Conservation (phyloP, 202 grass and related monocot species). For the Elaeis oleifera region DNA sequence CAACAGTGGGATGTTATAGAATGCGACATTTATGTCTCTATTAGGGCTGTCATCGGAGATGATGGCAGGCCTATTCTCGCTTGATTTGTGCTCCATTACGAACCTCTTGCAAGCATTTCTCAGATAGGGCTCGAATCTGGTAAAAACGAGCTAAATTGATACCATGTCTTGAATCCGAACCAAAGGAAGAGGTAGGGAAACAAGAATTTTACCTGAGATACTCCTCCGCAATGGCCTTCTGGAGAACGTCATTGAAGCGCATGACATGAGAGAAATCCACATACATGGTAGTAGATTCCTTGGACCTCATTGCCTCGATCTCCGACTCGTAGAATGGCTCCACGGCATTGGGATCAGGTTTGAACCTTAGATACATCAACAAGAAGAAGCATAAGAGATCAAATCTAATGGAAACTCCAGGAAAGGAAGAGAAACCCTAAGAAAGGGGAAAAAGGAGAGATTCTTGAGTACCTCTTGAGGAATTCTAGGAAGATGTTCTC, state of each 20-base stretch:
- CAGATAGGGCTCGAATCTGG: constrained; percentile 74
- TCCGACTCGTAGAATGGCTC: constrained; percentile 78
- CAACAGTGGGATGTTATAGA: constrained; percentile 77
- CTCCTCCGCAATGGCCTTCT: constrained; percentile 90
- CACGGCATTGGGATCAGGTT: constrained; percentile 35
- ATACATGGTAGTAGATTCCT: constrained; percentile 89
- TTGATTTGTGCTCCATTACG: constrained; percentile 55
- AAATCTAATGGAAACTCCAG: constrained; percentile 8
- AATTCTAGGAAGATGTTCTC: constrained; percentile 99
- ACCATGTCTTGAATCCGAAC: background rate
- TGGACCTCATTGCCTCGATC: constrained; percentile 70
- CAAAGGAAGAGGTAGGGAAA: background rate
- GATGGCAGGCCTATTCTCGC: constrained; percentile 61
- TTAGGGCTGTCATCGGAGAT: constrained; percentile 86
- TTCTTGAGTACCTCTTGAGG: constrained; percentile 50
- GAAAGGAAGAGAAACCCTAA: constrained; percentile 6
- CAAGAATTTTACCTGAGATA: constrained; percentile 51
- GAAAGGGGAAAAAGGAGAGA: background rate
- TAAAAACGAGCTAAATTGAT: background rate
- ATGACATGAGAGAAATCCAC: constrained; percentile 87
- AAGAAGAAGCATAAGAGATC: background rate
- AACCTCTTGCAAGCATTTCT: constrained; percentile 92
- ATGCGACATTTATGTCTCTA: constrained; percentile 85
- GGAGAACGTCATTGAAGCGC: constrained; percentile 89
- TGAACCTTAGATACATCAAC: constrained; percentile 40